Evolutionary conservation across 306 rosid species (phyloP).

Genomic region (Comarum palustre): DNA sequence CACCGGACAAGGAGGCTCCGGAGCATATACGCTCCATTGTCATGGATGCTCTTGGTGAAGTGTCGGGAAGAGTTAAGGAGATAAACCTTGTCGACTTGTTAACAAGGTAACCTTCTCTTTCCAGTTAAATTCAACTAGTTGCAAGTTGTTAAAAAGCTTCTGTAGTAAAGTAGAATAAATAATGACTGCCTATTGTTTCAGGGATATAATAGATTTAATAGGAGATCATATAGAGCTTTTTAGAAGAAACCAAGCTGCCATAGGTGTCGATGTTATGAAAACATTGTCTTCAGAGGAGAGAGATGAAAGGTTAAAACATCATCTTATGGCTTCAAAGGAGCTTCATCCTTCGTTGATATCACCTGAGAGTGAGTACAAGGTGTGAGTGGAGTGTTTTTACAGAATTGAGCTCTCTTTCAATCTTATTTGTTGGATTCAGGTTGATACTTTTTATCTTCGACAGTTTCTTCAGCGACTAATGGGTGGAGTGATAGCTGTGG

Average conservation of each 20-base stretch:
- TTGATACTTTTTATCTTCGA: slow-evolving; percentile 31
- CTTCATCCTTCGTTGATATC: slow-evolving; percentile 94
- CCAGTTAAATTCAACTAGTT: slow-evolving; percentile 18
- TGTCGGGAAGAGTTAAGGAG: slow-evolving; percentile 68
- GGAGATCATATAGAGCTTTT: slow-evolving; percentile 90
- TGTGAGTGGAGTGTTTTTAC: slow-evolving; percentile 81
- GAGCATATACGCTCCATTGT: slow-evolving; percentile 63
- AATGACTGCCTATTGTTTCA: slow-evolving; percentile 30
- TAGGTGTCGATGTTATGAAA: slow-evolving; percentile 88
- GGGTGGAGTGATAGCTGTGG: slow-evolving; percentile 79
- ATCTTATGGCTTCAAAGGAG: slow-evolving; percentile 81
- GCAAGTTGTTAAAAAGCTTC: slow-evolving; percentile 22
- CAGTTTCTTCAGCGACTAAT: slow-evolving; percentile 86
- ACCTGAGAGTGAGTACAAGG: slow-evolving; percentile 99
- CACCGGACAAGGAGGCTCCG: slow-evolving; percentile 87
- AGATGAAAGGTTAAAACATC: slow-evolving; percentile 86
- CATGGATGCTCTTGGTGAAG: slow-evolving; percentile 90
- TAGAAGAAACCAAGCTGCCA: slow-evolving; percentile 88
- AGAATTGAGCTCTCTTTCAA: slow-evolving; percentile 24
- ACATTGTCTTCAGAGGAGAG: slow-evolving; percentile 91
- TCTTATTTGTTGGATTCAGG: slow-evolving; percentile 29
- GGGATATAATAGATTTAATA: slow-evolving; percentile 80
- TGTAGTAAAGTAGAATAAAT: neutral
- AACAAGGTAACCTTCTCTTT: slow-evolving; percentile 58
- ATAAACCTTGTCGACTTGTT: slow-evolving; percentile 89